phyloP scores from a whole-genome alignment of 805 yeast genomes.

The Metschnikowia cubensis region DNA sequence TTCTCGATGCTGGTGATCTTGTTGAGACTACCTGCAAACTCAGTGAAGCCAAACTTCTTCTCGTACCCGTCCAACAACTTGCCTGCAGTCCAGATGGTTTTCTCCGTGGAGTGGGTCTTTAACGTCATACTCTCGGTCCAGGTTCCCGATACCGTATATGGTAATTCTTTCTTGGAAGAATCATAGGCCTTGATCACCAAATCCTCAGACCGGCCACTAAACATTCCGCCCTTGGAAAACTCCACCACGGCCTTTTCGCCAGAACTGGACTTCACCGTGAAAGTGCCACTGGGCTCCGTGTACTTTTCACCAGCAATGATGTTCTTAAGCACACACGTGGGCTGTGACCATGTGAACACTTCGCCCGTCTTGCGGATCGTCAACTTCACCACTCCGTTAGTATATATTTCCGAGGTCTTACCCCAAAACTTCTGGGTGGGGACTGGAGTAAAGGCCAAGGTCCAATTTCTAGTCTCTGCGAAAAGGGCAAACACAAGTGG shows the following conservation, averaged over 20 bases:
- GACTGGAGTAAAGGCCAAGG: conserved; percentile 53
- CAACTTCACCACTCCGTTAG: conserved; percentile 65
- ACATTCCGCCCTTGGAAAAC: conserved; percentile 80
- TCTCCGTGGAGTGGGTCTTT: conserved; percentile 37
- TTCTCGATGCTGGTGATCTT: conserved; percentile 71
- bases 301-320: conserved; percentile 94
- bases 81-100: conserved; percentile 68
- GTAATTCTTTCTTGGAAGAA: conserved; percentile 29
- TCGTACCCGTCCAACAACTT: conserved; percentile 53
- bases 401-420: conserved; percentile 78
- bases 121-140: conserved; percentile 74
- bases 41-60: conserved; percentile 80
- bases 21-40: conserved; percentile 76
- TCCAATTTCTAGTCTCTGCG: conserved; percentile 74
- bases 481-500: conserved; percentile 83
- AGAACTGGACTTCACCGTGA: conserved; percentile 62
- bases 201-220: conserved; percentile 76
- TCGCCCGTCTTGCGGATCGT: conserved; percentile 60
- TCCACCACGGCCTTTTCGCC: conserved; percentile 68
- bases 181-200: conserved; percentile 44
- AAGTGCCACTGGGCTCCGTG: conserved; percentile 73
- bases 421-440: conserved; percentile 95
- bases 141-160: conserved; percentile 58
- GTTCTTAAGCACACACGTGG: conserved; percentile 78
- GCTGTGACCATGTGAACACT: conserved; percentile 75